Evolutionary conservation across 768 basidiomycete species (phyloP).

Genomic region (Trametes punicea): DNA sequence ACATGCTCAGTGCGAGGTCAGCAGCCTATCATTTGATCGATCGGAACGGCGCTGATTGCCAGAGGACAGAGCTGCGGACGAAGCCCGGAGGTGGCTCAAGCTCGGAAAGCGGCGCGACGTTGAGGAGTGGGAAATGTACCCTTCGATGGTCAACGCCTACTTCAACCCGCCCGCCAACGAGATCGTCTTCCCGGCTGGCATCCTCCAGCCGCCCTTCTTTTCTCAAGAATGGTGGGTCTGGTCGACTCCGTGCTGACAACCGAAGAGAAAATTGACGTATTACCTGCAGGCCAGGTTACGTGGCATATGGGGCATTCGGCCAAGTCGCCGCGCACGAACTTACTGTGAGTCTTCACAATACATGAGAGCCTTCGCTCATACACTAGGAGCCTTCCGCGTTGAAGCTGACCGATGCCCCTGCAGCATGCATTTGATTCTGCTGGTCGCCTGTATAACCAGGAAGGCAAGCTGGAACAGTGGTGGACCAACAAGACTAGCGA

Average conservation of each 20-base stretch:
- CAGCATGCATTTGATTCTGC: constrained; percentile 91
- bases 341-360: constrained; percentile 66
- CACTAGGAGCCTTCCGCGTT: background rate
- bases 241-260: background rate
- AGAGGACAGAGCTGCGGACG: constrained; percentile 48
- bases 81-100: constrained; percentile 68
- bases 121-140: constrained; percentile 85
- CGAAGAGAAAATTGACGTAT: constrained; percentile 1
- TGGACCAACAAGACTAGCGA: constrained; percentile 87
- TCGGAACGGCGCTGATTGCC: background rate
- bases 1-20: constrained; percentile 65
- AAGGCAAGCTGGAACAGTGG: constrained; percentile 87
- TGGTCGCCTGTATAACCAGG: constrained; percentile 85
- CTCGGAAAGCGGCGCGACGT: constrained; percentile 69
- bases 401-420: background rate
- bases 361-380: no score
- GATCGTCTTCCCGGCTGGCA: constrained; percentile 97
- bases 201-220: constrained; percentile 92
- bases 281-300: constrained; percentile 71
- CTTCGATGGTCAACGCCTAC: constrained; percentile 85
- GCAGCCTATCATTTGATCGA: constrained; percentile 20
- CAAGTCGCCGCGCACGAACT: constrained; percentile 91
- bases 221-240: constrained; percentile 61
- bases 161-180: constrained; percentile 86
- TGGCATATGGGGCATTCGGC: constrained; percentile 91